Percentiles rank a stretch among this genome's conserved stretches.
phyloP scores from a whole-genome alignment of 495 filamentous ascomycete species.

The Pyrenula massariospora region DNA sequence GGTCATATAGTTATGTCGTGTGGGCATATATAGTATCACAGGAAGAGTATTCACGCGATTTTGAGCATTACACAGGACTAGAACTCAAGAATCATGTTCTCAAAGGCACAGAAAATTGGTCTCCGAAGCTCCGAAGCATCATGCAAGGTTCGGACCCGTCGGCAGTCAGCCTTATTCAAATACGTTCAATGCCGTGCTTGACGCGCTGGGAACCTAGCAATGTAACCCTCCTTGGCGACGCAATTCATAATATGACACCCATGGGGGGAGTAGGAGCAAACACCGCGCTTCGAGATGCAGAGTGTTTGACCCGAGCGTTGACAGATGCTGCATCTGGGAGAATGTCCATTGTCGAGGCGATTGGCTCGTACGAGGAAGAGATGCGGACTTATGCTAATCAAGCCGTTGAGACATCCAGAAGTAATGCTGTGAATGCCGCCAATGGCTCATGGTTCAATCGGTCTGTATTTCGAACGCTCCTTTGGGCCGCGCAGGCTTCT shows the following conservation, averaged over 20 bases:
- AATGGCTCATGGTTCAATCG: neutral
- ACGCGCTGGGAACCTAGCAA: conserved; percentile 6
- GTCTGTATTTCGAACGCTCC: neutral
- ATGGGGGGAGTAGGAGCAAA: conserved; percentile 48
- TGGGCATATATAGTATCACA: neutral
- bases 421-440: neutral
- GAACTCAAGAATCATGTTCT: neutral
- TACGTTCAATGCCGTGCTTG: neutral
- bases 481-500: neutral
- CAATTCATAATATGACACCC: conserved; percentile 49
- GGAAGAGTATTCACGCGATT: neutral
- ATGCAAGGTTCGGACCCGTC: neutral
- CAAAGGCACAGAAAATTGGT: neutral
- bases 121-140: neutral
- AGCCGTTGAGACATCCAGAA: neutral
- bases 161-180: neutral
- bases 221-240: conserved; percentile 49
- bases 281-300: conserved; percentile 36
- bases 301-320: conserved; percentile 16
- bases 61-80: neutral
- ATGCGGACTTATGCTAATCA: neutral
- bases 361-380: neutral
- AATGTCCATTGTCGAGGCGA: neutral
- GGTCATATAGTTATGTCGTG: neutral
- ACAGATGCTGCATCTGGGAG: conserved; percentile 9